phyloP scores from a whole-genome alignment of 2,329 filamentous ascomycete genomes.

The Aspergillus caelatus region DNA sequence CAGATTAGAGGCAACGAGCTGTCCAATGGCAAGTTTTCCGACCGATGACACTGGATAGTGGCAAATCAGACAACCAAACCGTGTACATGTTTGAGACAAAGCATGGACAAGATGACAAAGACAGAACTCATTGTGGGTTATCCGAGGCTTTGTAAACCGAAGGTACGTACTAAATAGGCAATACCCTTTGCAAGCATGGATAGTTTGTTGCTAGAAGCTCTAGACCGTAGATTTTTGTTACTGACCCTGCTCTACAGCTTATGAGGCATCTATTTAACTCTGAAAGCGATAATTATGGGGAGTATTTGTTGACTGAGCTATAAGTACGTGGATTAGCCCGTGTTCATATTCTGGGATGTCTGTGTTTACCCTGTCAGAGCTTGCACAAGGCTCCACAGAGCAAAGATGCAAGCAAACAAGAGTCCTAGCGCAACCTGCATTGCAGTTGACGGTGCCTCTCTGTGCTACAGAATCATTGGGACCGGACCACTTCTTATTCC shows the following conservation, averaged over 20 bases:
- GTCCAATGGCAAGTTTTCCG: background rate
- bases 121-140: background rate
- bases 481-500: constrained; percentile 12
- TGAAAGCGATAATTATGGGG: too few relatives aligned
- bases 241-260: too few relatives aligned
- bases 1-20: background rate
- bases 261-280: background rate
- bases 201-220: too few relatives aligned
- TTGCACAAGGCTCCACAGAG: background rate
- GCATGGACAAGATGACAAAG: background rate
- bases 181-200: background rate
- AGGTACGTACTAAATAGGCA: background rate
- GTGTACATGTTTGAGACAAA: background rate
- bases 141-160: background rate
- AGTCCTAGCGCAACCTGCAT: background rate
- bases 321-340: background rate
- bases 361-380: background rate
- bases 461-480: constrained; percentile 7
- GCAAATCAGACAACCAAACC: background rate
- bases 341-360: too few relatives aligned
- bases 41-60: background rate
- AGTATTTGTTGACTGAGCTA: background rate
- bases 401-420: background rate
- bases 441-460: background rate
- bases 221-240: background rate